Evolutionary conservation across 495 filamentous ascomycete genomes (phyloP).

Genomic region (Cercophora sp.): DNA sequence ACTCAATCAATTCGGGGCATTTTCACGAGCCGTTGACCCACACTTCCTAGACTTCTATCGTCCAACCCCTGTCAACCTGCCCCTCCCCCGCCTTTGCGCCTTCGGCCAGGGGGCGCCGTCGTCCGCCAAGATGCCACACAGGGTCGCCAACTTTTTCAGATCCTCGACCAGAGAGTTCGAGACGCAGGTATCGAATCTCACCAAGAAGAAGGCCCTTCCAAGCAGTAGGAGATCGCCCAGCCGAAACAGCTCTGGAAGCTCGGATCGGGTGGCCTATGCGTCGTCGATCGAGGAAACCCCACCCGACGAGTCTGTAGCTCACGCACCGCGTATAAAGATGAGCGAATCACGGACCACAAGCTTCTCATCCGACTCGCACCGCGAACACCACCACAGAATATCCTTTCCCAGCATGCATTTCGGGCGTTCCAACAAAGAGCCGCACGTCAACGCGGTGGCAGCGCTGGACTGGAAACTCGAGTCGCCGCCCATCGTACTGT

Average conservation of each 20-base stretch:
- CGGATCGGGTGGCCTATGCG: conserved; percentile 29
- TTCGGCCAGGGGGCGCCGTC: conserved; percentile 11
- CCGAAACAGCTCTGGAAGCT: conserved; percentile 20
- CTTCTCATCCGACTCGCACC: conserved; percentile 21
- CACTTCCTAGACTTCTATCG: too few relatives aligned
- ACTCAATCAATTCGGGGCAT: background rate
- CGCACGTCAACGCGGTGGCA: conserved; percentile 37
- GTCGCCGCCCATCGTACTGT: conserved; percentile 83
- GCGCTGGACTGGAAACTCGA: conserved; percentile 76
- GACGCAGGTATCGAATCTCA: conserved; percentile 26
- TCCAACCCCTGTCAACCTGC: background rate
- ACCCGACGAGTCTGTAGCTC: conserved; percentile 22
- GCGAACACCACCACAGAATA: conserved; percentile 39
- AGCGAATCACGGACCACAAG: conserved; percentile 28
- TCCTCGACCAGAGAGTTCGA: conserved; percentile 35
- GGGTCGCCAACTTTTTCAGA: conserved; percentile 47
- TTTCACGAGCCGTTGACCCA: background rate
- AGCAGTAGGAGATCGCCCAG: conserved; percentile 22
- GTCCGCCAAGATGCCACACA: conserved; percentile 45
- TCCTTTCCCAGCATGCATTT: conserved; percentile 46
- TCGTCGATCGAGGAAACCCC: conserved; percentile 31
- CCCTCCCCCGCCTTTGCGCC: conserved; percentile 19
- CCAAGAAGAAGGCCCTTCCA: conserved; percentile 24
- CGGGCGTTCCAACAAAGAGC: conserved; percentile 44
- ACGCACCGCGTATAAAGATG: conserved; percentile 22